Base-by-base conservation (phyloP, 1,284 basidiomycete species). In the Malassezia japonica region DNA sequence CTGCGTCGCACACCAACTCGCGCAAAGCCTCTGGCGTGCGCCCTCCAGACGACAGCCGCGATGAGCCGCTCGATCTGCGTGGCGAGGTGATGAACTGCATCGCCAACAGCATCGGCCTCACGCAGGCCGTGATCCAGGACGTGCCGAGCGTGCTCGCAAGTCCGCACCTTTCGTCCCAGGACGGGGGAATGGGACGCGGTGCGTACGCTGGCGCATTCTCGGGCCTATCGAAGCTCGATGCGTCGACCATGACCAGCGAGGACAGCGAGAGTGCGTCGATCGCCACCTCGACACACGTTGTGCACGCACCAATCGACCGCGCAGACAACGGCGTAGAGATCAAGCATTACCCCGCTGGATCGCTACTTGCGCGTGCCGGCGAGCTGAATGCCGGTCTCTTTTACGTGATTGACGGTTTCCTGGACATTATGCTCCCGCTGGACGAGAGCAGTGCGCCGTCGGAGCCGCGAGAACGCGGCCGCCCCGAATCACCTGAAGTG, bases 51-150 rank as follows among this genome's bases (percentile, higher is more conserved):
- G 5, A 36, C 15, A 13, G 12, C 24, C 40, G n/a, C 10, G 24
- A 7, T 27, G 50, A 37, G 21, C 36, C 45, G 33, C 45, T 52
- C 66, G 87, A 95, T 66, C 79, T 98, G 31, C 82, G 87, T 36
- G 87, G 89, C 59, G 88, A 87, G 58, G 89, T 99, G 28, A 90
- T 98, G 85, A 84, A 85, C 4, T 94, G 88, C 74, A 94, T 99
- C 54, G 90, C 91, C 1, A 92, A 91, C 72, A 94, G 89, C 4
- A 96, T 99, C 50, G 92, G 92, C 3, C 79, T 99, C 10, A 77
- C 87, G n/a, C 91, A 94, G 60, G 84, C 87, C 6, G 80, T 83
- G 7, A 76, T 84, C 13, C 59, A 56, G 6, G 55, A 58, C 1
- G 41, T 50, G 3, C 50, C 56, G 2, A 56, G 52, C 12, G 58